Evolutionary conservation across 2,329 filamentous ascomycete species (phyloP), one percentile per base, ranked within the genome.

Genomic region (Cordyceps javanica): DNA sequence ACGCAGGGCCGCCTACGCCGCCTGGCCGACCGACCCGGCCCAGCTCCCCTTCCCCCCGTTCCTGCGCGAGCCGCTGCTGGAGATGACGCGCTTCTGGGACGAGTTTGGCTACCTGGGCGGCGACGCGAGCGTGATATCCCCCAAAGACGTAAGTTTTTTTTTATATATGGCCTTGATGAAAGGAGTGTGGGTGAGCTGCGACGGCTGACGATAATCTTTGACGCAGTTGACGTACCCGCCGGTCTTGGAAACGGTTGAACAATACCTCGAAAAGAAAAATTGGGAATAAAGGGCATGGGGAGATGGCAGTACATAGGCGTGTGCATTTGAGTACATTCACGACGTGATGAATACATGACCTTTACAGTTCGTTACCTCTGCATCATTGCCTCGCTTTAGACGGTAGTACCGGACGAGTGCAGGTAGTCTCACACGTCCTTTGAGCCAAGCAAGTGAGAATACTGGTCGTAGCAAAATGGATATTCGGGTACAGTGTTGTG

Each of bases 31-130:
- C 10, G 58, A 57, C 8, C 11, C 51, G 25, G 55, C 26, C 8
- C n/a, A 34, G 21, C 21, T 48, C 7, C 38, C 41, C 2, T 13
- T 55, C 3, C 57, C 62, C 1, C 11, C 49, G 10, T 60, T 59
- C 7, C 51, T 62, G 10, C 25, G 44, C 41, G 2, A 45, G 26
- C 52, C 58, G 21, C n/a, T 62, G 11, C 39, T 32, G 5, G 61
- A 62, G 8, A 59, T 55, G 25, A 55, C 36, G 26, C 30, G 13
- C 4, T 63, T 55, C 28, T 59, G 45, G 34, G 60, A 57, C 16
- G 62, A 62, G 36, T 62, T 60, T 57, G 62, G 62, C 14, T 63
- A 61, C 16, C 57, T 58, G 5, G 61, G 48, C n/a, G 45, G 62
- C 36, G 59, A 62, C 39, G 55, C 55, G 21, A 48, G 57, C 5